phyloP scores from a whole-genome alignment of 768 basidiomycete genomes.

The Phaeotremella skinneri region DNA sequence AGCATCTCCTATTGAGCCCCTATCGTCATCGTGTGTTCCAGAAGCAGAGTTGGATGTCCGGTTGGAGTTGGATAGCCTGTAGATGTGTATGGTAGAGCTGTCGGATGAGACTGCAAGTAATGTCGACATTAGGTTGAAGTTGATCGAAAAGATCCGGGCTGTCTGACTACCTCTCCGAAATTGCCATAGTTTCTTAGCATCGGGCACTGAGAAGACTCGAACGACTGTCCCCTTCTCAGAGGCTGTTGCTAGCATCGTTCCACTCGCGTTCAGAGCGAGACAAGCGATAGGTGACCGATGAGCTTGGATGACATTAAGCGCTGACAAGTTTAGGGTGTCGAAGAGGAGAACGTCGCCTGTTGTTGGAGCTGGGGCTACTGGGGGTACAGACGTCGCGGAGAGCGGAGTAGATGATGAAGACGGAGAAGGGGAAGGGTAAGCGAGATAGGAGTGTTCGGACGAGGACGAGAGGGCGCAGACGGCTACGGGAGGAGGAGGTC shows the following conservation, averaged over 20 bases:
- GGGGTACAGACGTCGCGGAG: constrained; percentile 53
- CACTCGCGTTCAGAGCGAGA: constrained; percentile 78
- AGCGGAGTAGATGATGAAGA: constrained; percentile 65
- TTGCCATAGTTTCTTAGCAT: constrained; percentile 90
- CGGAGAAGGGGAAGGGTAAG: constrained; percentile 91
- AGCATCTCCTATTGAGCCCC: not conserved
- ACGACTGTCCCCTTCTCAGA: constrained; percentile 96
- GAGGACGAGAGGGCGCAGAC: constrained; percentile 93
- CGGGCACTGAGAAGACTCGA: constrained; percentile 85
- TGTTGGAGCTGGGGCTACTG: constrained; percentile 52
- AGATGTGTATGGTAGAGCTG: constrained; percentile 94
- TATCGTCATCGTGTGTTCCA: constrained; percentile 55
- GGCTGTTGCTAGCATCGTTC: constrained; percentile 86
- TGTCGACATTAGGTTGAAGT: constrained; percentile 77
- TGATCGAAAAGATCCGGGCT: constrained; percentile 76
- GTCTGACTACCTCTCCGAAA: constrained; percentile 87
- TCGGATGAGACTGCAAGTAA: constrained; percentile 88
- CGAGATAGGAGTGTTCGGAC: constrained; percentile 87
- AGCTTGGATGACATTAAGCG: constrained; percentile 93
- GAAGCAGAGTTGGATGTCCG: not conserved
- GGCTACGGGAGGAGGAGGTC: constrained; percentile 56
- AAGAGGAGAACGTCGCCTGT: constrained; percentile 83
- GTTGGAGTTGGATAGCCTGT: constrained; percentile 63
- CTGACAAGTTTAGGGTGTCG: constrained; percentile 84
- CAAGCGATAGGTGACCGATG: constrained; percentile 91